Evolutionary conservation across 352 stramenopile genomes (phyloP), one percentile per base, ranked within the genome.

Genomic region (Pythium dissimile): DNA sequence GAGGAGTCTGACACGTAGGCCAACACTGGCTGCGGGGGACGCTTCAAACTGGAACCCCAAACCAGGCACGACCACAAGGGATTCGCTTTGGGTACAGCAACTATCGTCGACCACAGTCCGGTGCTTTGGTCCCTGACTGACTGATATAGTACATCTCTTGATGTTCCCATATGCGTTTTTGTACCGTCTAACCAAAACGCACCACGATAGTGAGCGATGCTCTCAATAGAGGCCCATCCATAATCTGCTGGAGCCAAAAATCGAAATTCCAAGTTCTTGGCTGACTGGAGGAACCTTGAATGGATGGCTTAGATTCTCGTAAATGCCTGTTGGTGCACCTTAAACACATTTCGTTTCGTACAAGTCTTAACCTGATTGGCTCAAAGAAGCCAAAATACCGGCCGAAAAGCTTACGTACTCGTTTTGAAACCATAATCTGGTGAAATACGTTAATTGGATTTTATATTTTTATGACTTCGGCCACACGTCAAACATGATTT

Each of bases 71-170:
- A 43, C 37, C 37, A 20, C 37, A 21, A 43, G n/a, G 37, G 37
- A 43, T 43, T 43, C 37, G n/a, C 37, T 43, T 43, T 43, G 31
- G 5, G 16, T 12, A 16, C 16, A 12, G 16, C 5, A 8, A 37
- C 31, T 13, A 37, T 37, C 31, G n/a, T n/a, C n/a, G n/a, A n/a
- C n/a, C n/a, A n/a, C 31, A 37, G 13, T 13, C 41, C 18, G 41
- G 7, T 26, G 41, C 41, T 24, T 47, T 26, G 9, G 11, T 16
- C 21, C 7, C 27, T 5, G 16, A 47, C 21, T 8, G 4, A 49
- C 20, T 49, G 42, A 49, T 34, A 49, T 49, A 49, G 23, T 34
- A 49, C 32, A 31, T 49, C 20, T 34, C 21, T 49, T 28, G 16
- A 32, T 34, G 10, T 28, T 49, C n/a, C 35, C 35, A 43, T 43